Evolutionary conservation across 2,329 filamentous ascomycete genomes (phyloP), one percentile per base, ranked within the genome.

Genomic region (Neonectria punicea): DNA sequence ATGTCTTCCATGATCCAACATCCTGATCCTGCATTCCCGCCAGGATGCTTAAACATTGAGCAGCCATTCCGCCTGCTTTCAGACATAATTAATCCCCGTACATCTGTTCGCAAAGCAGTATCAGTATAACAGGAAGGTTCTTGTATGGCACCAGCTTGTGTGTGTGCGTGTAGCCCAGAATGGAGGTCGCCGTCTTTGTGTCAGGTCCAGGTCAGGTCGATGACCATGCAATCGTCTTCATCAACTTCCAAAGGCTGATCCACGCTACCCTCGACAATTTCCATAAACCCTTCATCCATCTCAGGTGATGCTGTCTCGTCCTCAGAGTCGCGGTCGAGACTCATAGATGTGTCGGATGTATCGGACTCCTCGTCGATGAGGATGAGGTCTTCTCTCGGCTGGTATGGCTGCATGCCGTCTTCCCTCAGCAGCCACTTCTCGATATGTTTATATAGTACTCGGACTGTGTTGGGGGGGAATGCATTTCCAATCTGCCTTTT

Each of bases 401-500:
- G 60, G n/a, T 67, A 70, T 8, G 25, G 67, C 16, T 36, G 49
- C 18, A 83, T 72, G 0, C 78, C 74, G 58, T 88, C 86, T 20
- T 80, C 73, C 1, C 74, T 66, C 14, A 86, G 74, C 1, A 89
- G 73, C 78, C 82, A 86, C 8, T 75, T 66, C 18, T 82, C 76
- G 9, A 89, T 70, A 53, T 87, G 84, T n/a, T 75, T 73, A 66
- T 85, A 87, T 0, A 89, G 71, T 0, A 83, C 77, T 28, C 79
- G 78, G 3, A 87, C 87, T 0, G 86, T 84, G 30, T 80, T 80
- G 0, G 92, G 88, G 0, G 93, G 91, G 16, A 95, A 93, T 0
- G 92, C 93, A 72, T 96, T 95, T 0, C 93, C 93, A 67, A 95
- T 92, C 75, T 94, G 92, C 67, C 82, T 85, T 69, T 86, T 86